Conservation (phyloP, 2,329 filamentous ascomycete species). For the Cladosporium sp. region DNA sequence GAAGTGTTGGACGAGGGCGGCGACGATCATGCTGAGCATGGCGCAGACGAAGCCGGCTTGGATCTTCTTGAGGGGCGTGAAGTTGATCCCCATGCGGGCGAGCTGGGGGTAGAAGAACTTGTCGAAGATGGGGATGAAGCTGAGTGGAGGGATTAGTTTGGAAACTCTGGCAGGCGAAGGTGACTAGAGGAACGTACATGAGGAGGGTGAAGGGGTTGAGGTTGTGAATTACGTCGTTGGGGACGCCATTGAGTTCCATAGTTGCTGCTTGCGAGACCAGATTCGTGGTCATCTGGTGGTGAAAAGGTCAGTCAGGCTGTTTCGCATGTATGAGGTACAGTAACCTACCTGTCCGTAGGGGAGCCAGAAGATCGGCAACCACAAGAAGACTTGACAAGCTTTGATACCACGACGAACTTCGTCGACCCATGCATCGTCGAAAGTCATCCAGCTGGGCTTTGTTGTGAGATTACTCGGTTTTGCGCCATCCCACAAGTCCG, state of each 20-base stretch:
- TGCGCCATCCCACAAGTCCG: constrained; percentile 41
- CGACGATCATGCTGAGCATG: constrained; percentile 49
- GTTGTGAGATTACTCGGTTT: constrained; percentile 29
- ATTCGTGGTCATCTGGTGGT: constrained; percentile 48
- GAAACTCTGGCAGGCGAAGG: too few species aligned
- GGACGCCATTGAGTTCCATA: constrained; percentile 43
- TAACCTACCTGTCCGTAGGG: constrained; percentile 52
- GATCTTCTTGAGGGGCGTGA: constrained; percentile 50
- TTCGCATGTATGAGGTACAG: constrained; percentile 26
- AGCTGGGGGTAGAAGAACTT: constrained; percentile 41
- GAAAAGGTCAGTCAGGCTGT: constrained; percentile 34
- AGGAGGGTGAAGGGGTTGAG: constrained; percentile 39
- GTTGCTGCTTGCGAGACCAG: constrained; percentile 40
- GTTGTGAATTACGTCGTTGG: constrained; percentile 39
- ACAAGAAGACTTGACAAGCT: constrained; percentile 54
- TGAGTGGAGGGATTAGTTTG: neutral
- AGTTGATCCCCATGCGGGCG: constrained; percentile 34
- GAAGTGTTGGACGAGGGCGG: constrained; percentile 50
- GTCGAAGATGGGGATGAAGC: constrained; percentile 42
- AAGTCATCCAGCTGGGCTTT: constrained; percentile 67
- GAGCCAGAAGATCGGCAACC: constrained; percentile 52
- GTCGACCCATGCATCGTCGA: constrained; percentile 72
- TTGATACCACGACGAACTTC: constrained; percentile 62
- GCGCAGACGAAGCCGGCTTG: constrained; percentile 50
- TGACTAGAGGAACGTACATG: constrained; percentile 28